These are phyloP conservation scores for Tagetes erecta DNA, from an alignment of 129 eudicot genomes.

Conservation along the genomic window DNA sequence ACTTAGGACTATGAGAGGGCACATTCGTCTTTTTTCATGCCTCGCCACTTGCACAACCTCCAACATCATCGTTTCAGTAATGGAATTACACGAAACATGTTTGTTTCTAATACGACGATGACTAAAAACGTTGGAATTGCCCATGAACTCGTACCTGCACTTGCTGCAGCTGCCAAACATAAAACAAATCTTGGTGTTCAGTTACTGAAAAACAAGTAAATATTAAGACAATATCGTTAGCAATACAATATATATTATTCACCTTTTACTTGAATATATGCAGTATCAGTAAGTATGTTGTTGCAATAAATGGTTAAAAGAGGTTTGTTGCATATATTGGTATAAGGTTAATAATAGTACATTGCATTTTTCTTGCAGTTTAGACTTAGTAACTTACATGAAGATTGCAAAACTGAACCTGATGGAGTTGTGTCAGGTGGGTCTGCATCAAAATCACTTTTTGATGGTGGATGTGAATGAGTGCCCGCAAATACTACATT, in stretches of 20 bases:
- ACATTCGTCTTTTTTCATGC: constrained; percentile 45
- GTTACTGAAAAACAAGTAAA: neutral
- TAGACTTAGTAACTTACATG: constrained; percentile 56
- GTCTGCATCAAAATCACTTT: constrained; percentile 49
- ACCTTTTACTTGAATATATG: constrained; percentile 1
- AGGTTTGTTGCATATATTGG: neutral
- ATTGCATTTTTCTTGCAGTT: neutral
- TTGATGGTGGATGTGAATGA: constrained; percentile 70
- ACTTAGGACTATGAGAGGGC: constrained; percentile 56
- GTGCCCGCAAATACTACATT: constrained; percentile 56
- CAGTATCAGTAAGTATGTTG: neutral
- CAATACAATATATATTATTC: neutral
- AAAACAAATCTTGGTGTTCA: constrained; percentile 12
- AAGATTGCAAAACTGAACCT: constrained; percentile 56
- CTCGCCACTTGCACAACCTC: constrained; percentile 51
- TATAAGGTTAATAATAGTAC: constrained; percentile 8
- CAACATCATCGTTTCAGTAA: constrained; percentile 44
- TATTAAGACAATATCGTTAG: neutral
- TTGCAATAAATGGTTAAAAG: constrained; percentile 1
- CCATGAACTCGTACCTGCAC: constrained; percentile 47
- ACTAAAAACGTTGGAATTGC: constrained; percentile 39
- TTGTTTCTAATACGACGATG: constrained; percentile 20
- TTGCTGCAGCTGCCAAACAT: constrained; percentile 38
- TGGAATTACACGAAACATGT: constrained; percentile 36
- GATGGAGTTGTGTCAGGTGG: constrained; percentile 58